phyloP scores from a whole-genome alignment of 1,284 basidiomycete genomes.

The Inonotus obliquus region DNA sequence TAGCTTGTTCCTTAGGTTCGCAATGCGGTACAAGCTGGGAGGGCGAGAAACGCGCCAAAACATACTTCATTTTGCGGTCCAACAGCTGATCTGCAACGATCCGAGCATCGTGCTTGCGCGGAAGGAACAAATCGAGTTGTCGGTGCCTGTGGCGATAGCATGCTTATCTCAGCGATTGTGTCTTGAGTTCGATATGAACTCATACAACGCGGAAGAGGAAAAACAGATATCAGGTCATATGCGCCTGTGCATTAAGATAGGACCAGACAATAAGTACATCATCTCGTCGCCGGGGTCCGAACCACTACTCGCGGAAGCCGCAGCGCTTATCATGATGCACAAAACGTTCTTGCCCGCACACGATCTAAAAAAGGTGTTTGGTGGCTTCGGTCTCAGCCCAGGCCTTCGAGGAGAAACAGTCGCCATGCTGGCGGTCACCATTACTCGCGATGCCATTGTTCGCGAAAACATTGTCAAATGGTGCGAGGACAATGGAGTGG shows the following conservation, averaged over 20 bases:
- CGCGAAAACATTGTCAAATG: no score
- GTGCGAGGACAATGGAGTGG: no score
- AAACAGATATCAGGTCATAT: not conserved
- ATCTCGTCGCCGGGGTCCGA: not conserved
- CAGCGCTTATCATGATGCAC: no score
- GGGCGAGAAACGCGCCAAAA: no score
- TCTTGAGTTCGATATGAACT: not conserved
- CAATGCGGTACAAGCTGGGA: not conserved
- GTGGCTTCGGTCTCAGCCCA: not conserved
- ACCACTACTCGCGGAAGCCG: not conserved
- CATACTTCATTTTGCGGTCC: not conserved
- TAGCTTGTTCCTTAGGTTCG: not conserved
- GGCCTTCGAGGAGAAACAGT: not conserved
- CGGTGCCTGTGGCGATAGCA: not conserved
- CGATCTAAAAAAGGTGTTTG: not conserved
- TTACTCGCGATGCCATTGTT: not conserved
- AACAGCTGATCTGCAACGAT: not conserved
- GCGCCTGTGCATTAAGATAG: not conserved
- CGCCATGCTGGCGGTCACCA: not conserved
- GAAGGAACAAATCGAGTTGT: not conserved
- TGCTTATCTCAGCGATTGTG: not conserved
- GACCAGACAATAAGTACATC: not conserved
- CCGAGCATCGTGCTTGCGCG: not conserved
- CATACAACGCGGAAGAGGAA: not conserved
- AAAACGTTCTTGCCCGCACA: no score